Evolutionary conservation across 768 basidiomycete species (phyloP).

Genomic region (Psilocybe cubensis): DNA sequence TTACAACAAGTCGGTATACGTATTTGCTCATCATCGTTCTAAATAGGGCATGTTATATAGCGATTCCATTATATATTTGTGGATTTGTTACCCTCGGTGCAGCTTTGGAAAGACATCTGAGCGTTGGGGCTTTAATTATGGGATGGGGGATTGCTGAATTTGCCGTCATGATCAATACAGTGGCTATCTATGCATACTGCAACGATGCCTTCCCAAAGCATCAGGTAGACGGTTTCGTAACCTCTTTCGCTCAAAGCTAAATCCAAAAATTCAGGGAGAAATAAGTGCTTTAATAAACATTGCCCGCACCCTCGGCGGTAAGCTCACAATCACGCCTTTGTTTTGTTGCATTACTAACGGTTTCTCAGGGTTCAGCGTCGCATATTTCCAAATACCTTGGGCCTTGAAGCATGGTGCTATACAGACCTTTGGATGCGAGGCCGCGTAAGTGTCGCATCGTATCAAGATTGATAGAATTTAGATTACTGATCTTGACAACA

Average conservation of each 20-base stretch:
- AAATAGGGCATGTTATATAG: conserved; percentile 62
- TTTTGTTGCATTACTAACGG: background rate
- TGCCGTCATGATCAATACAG: conserved; percentile 63
- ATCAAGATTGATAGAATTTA: background rate
- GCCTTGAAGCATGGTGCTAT: conserved; percentile 61
- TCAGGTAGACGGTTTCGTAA: conserved; percentile 24
- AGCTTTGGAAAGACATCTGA: conserved; percentile 54
- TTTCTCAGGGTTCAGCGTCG: conserved; percentile 57
- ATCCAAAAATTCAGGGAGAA: conserved; percentile 48
- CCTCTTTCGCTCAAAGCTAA: background rate
- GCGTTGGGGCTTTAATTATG: conserved; percentile 58
- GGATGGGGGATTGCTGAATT: conserved; percentile 71
- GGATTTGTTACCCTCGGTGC: conserved; percentile 66
- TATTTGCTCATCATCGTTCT: background rate
- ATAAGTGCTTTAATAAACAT: conserved; percentile 66
- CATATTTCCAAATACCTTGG: conserved; percentile 73
- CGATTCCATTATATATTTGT: conserved; percentile 59
- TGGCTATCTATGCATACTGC: conserved; percentile 57
- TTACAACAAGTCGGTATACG: background rate
- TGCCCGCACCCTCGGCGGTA: conserved; percentile 55
- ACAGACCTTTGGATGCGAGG: conserved; percentile 64
- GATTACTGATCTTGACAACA: conserved; percentile 18
- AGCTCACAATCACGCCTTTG: background rate
- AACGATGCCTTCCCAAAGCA: conserved; percentile 34
- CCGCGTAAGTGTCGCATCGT: conserved; percentile 46